Percentiles rank a stretch among this genome's conserved stretches.
phyloP scores from a whole-genome alignment of 2,329 filamentous ascomycete genomes.

The Cytospora mali region DNA sequence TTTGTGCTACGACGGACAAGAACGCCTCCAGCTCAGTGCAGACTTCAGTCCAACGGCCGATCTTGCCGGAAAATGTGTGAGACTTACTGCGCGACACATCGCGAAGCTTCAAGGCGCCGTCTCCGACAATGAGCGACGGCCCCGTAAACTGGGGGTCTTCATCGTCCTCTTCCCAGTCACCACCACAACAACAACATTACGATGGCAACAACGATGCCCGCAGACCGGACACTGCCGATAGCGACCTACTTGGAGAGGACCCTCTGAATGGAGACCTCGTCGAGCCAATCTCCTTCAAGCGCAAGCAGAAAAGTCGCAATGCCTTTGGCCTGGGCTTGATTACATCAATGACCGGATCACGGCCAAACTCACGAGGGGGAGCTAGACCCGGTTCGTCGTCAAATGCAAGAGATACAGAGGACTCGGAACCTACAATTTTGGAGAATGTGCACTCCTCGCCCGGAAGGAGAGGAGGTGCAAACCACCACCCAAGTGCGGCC shows the following conservation, averaged over 20 bases:
- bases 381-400: conserved; percentile 1
- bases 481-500: conserved; percentile 11
- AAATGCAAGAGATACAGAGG: conserved; percentile 15
- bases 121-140: conserved; percentile 30
- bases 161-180: conserved; percentile 34
- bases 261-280: conserved; percentile 54
- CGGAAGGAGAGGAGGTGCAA: conserved; percentile 11
- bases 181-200: conserved; percentile 43
- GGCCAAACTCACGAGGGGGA: conserved; percentile 14
- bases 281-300: conserved; percentile 70
- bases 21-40: conserved; percentile 1
- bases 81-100: conserved; percentile 17
- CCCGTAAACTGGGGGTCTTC: conserved; percentile 34
- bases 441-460: conserved; percentile 20
- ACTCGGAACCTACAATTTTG: neutral
- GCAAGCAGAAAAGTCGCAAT: conserved; percentile 59
- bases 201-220: conserved; percentile 48
- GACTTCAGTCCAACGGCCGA: conserved; percentile 10
- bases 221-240: conserved; percentile 35
- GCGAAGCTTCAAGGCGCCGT: conserved; percentile 17
- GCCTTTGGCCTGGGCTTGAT: conserved; percentile 48
- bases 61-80: conserved; percentile 24
- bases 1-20: neutral
- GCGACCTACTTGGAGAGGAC: conserved; percentile 55
- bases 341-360: conserved; percentile 47